A percentile compares a stretch with the other conserved stretches of the same genome.
Conservation (phyloP, 148 eudicot genomes). For the Rhododendron henanense region DNA sequence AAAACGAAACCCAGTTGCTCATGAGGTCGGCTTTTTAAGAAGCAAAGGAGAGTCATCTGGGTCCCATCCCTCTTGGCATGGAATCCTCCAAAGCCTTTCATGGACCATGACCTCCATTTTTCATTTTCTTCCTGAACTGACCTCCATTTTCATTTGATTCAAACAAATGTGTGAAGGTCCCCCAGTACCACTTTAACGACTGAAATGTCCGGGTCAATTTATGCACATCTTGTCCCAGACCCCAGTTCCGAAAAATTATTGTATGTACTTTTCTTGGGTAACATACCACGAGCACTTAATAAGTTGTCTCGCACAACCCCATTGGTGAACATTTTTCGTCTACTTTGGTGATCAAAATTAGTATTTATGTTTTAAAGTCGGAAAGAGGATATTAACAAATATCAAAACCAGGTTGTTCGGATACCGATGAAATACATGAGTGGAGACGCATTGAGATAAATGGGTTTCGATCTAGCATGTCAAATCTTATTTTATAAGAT, state of each 20-base stretch:
- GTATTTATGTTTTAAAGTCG: background rate
- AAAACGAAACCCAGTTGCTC: background rate
- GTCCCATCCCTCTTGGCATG: background rate
- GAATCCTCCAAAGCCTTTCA: conserved; percentile 4
- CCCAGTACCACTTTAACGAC: background rate
- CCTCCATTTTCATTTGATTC: background rate
- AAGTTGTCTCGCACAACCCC: background rate
- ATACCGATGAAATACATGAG: background rate
- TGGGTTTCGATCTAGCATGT: background rate
- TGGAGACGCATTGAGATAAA: background rate
- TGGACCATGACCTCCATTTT: conserved; percentile 1
- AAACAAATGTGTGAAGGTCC: background rate
- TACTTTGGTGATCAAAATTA: background rate
- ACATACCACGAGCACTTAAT: background rate
- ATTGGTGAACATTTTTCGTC: background rate
- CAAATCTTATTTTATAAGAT: background rate
- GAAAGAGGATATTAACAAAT: background rate
- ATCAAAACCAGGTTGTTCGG: background rate
- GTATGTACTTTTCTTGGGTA: background rate
- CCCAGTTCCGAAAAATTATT: background rate
- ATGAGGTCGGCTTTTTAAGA: background rate
- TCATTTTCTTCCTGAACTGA: background rate
- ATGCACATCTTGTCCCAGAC: background rate
- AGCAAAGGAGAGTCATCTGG: background rate
- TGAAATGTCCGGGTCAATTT: background rate